Conservation (phyloP, 2,329 filamentous ascomycete species). For the Knufia fluminis region DNA sequence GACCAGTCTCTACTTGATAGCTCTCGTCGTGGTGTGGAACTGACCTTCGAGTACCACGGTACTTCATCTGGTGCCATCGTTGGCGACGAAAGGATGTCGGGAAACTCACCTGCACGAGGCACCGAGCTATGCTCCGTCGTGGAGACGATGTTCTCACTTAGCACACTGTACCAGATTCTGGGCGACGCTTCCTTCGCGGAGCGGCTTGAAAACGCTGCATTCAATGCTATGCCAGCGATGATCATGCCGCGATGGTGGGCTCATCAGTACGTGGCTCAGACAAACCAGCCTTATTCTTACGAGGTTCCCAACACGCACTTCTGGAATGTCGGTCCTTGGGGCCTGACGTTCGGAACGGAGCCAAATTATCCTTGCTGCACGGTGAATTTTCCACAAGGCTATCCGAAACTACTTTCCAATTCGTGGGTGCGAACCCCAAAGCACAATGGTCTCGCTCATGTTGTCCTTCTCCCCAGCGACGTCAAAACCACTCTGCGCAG, state of each 20-base stretch:
- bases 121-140: slow-evolving; percentile 45
- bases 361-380: slow-evolving; percentile 48
- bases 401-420: slow-evolving; percentile 46
- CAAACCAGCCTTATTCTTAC: slow-evolving; percentile 44
- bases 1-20: slow-evolving; percentile 35
- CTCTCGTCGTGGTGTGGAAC: slow-evolving; percentile 37
- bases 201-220: slow-evolving; percentile 43
- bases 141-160: slow-evolving; percentile 44
- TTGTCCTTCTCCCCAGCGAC: slow-evolving; percentile 40
- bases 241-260: slow-evolving; percentile 47
- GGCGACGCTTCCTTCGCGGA: slow-evolving; percentile 43
- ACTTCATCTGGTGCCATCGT: slow-evolving; percentile 41
- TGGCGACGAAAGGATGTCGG: slow-evolving; percentile 42
- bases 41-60: slow-evolving; percentile 41
- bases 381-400: slow-evolving; percentile 50
- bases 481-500: slow-evolving; percentile 31
- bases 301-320: slow-evolving; percentile 37
- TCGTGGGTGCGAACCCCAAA: slow-evolving; percentile 37
- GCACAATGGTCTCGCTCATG: slow-evolving; percentile 41
- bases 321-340: slow-evolving; percentile 39
- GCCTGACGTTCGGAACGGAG: slow-evolving; percentile 44
- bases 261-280: slow-evolving; percentile 47
- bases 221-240: slow-evolving; percentile 47
- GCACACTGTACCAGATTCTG: slow-evolving; percentile 42
- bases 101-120: slow-evolving; percentile 35